phyloP scores from a whole-genome alignment of 805 yeast species.

The Ogataea henricii region DNA sequence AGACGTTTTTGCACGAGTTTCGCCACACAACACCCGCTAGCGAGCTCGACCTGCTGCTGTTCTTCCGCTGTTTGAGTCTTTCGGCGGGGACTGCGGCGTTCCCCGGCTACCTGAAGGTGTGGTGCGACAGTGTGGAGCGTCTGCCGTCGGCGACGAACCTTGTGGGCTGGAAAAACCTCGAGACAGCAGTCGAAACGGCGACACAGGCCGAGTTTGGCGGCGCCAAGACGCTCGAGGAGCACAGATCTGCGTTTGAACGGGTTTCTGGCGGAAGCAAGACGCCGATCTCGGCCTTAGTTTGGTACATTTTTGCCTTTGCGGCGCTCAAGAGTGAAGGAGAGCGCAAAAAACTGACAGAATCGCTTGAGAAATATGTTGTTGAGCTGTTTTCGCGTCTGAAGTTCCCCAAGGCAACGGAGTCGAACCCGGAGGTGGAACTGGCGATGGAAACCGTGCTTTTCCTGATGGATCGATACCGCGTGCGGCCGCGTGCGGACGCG shows the following conservation, averaged over 20 bases:
- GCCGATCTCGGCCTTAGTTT: slow-evolving; percentile 12
- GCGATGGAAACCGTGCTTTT: slow-evolving; percentile 33
- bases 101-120: slow-evolving; percentile 12
- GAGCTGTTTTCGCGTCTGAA: slow-evolving; percentile 27
- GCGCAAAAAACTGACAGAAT: not conserved
- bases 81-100: slow-evolving; percentile 11
- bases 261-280: slow-evolving; percentile 7
- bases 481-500: slow-evolving; percentile 24
- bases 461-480: slow-evolving; percentile 13
- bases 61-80: slow-evolving; percentile 10
- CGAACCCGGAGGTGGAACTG: slow-evolving; percentile 34
- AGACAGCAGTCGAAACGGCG: slow-evolving; percentile 12
- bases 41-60: slow-evolving; percentile 12
- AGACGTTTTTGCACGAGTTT: slow-evolving; percentile 6
- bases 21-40: slow-evolving; percentile 5
- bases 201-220: slow-evolving; percentile 1
- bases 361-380: slow-evolving; percentile 12
- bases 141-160: slow-evolving; percentile 28
- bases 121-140: slow-evolving; percentile 12
- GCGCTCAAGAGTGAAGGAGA: slow-evolving; percentile 10
- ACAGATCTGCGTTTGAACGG: slow-evolving; percentile 5
- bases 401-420: slow-evolving; percentile 49
- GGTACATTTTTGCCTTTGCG: slow-evolving; percentile 23
- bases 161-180: slow-evolving; percentile 26
- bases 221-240: slow-evolving; percentile 10